Evolutionary conservation across 768 basidiomycete genomes (phyloP).

Genomic region (Psilocybe cubensis): DNA sequence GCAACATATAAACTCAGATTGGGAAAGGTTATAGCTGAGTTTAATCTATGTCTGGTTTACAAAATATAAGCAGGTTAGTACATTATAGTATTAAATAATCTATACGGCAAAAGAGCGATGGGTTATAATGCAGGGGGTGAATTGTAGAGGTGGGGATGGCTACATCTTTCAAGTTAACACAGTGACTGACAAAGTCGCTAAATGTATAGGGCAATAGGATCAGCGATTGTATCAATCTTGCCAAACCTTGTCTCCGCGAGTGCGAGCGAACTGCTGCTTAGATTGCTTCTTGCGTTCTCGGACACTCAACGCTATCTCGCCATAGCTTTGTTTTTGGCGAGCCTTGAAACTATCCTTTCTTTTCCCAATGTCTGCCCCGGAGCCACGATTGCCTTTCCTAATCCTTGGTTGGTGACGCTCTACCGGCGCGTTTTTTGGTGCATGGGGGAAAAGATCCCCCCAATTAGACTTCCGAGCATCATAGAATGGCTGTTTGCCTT

Average conservation of each 20-base stretch:
- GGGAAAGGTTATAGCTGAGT: neutral
- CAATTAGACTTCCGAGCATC: conserved; percentile 92
- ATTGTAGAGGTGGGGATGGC: neutral
- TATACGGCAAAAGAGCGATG: neutral
- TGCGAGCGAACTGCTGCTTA: conserved; percentile 31
- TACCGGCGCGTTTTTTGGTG: conserved; percentile 76
- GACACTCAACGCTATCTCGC: conserved; percentile 25
- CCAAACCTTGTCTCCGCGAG: conserved; percentile 31
- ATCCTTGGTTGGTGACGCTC: conserved; percentile 52
- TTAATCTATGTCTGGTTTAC: neutral
- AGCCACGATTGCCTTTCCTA: conserved; percentile 28
- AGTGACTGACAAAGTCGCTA: neutral
- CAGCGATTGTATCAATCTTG: conserved; percentile 4
- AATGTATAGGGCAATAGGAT: too few species aligned
- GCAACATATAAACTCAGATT: neutral
- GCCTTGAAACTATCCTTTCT: conserved; percentile 29
- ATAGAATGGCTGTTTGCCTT: conserved; percentile 94
- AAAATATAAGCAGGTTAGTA: neutral
- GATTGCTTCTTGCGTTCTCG: conserved; percentile 29
- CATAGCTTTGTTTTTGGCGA: conserved; percentile 23
- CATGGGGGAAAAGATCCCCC: conserved; percentile 96
- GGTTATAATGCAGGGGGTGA: neutral
- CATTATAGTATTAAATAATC: neutral
- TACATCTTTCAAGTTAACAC: neutral
- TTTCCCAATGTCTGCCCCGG: conserved; percentile 63